These are phyloP conservation scores for Euryodendron excelsum DNA, from an alignment of 148 eudicot species.

Conservation along the genomic window DNA sequence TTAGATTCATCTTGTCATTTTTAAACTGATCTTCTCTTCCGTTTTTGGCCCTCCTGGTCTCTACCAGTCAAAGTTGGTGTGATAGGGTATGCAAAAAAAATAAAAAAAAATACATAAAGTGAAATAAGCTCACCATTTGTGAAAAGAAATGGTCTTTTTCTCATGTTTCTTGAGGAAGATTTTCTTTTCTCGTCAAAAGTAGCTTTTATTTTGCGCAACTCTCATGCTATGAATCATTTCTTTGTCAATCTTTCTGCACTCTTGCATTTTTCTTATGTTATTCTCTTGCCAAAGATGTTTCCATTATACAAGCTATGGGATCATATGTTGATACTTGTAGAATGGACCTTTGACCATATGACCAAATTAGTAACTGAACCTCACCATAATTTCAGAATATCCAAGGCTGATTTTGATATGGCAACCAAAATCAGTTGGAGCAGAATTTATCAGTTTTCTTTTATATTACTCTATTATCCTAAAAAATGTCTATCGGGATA, in stretches of 20 bases:
- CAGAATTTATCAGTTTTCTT: no score
- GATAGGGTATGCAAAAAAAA: background rate
- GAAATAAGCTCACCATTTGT: background rate
- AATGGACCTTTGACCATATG: no score
- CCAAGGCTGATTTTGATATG: no score
- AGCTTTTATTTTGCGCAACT: conserved; percentile 15
- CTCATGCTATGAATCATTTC: conserved; percentile 12
- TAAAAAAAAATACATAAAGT: background rate
- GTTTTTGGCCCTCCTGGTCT: background rate
- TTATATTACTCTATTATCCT: no score
- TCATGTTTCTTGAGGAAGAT: background rate
- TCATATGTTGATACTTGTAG: no score
- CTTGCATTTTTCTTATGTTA: background rate
- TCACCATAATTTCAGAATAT: no score
- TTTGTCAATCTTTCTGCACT: background rate
- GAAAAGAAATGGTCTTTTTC: background rate
- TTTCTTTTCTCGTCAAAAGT: conserved; percentile 9
- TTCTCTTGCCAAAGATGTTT: background rate
- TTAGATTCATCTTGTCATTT: conserved; percentile 10
- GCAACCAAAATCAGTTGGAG: no score
- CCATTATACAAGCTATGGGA: background rate
- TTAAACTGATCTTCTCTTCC: background rate
- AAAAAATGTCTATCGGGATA: no score
- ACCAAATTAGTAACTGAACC: no score
- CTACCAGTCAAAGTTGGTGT: conserved; percentile 4